A percentile compares a stretch with the other conserved stretches of the same genome.
Evolutionary conservation across 192 early-diverging fungal genomes (phyloP).

Genomic region (Spizellomyces punctatus): DNA sequence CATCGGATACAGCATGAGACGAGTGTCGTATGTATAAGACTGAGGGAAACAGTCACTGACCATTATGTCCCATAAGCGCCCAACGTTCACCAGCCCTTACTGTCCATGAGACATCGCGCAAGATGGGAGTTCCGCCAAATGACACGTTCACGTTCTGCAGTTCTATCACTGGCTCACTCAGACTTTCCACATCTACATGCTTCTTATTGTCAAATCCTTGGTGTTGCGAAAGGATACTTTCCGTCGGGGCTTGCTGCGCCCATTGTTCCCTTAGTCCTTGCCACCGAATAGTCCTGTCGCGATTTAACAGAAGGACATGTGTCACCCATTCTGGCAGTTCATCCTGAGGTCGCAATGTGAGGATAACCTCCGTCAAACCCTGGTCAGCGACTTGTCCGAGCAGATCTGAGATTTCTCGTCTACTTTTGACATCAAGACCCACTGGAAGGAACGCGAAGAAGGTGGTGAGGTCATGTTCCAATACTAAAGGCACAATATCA

Average conservation of each 20-base stretch:
- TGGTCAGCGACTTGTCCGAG: conserved; percentile 29
- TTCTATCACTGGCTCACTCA: conserved; percentile 19
- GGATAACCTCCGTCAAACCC: conserved; percentile 32
- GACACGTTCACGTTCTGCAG: conserved; percentile 50
- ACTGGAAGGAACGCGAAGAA: conserved; percentile 32
- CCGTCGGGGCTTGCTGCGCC: too few relatives aligned
- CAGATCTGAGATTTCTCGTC: conserved; percentile 37
- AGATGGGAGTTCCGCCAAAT: conserved; percentile 42
- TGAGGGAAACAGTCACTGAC: conserved; percentile 22
- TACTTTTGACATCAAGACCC: conserved; percentile 55
- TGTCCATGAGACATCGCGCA: conserved; percentile 50
- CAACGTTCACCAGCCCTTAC: conserved; percentile 53
- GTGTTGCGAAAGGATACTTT: too few relatives aligned
- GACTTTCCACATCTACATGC: too few relatives aligned
- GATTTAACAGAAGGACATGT: conserved; percentile 49
- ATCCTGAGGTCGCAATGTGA: conserved; percentile 58
- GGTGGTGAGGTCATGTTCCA: too few relatives aligned
- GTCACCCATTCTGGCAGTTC: conserved; percentile 56
- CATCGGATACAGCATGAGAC: not conserved
- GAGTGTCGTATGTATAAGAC: not conserved
- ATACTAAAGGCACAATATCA: not conserved
- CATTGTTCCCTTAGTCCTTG: conserved; percentile 40
- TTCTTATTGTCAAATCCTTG: too few relatives aligned
- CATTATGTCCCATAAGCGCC: conserved; percentile 57
- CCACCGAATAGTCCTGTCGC: conserved; percentile 35